Conservation (phyloP, 2,329 filamentous ascomycete species). For the Tolypocladium album region DNA sequence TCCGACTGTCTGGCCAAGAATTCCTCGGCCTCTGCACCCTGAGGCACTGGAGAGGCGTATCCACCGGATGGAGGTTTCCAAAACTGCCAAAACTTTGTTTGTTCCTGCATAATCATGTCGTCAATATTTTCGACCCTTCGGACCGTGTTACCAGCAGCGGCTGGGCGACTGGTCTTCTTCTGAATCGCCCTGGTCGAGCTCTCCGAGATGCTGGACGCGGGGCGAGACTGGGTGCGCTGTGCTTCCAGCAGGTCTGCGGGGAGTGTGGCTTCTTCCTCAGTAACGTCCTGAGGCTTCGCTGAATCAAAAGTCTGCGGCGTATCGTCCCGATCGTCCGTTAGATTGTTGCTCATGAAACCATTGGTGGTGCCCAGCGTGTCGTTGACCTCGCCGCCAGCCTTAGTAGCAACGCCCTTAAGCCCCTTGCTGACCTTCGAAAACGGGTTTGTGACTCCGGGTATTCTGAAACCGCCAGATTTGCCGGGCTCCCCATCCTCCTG, state of each 20-base stretch:
- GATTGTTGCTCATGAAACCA: constrained; percentile 33
- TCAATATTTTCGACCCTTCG: constrained; percentile 38
- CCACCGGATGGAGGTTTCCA: constrained; percentile 53
- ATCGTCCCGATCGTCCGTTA: neutral
- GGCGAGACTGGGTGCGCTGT: constrained; percentile 23
- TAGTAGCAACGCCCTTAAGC: constrained; percentile 31
- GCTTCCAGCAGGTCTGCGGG: constrained; percentile 19
- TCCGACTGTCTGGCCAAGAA: constrained; percentile 20
- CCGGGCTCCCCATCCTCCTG: constrained; percentile 10
- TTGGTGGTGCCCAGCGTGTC: constrained; percentile 43
- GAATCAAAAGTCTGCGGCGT: neutral
- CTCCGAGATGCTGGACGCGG: constrained; percentile 25
- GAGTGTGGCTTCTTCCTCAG: constrained; percentile 8
- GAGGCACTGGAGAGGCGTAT: constrained; percentile 51
- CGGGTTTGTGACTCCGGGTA: constrained; percentile 22
- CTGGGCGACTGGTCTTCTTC: neutral
- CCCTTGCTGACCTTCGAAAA: constrained; percentile 38
- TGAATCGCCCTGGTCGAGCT: constrained; percentile 20
- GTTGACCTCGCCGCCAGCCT: constrained; percentile 39
- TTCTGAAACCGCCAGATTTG: constrained; percentile 15
- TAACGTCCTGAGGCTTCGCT: neutral
- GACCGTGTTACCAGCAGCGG: constrained; percentile 34
- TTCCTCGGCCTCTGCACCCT: constrained; percentile 35
- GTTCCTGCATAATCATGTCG: constrained; percentile 35
- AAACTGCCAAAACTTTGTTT: constrained; percentile 48